Evolutionary conservation across 2,329 filamentous ascomycete species (phyloP).

Genomic region (Fusarium proliferatum): DNA sequence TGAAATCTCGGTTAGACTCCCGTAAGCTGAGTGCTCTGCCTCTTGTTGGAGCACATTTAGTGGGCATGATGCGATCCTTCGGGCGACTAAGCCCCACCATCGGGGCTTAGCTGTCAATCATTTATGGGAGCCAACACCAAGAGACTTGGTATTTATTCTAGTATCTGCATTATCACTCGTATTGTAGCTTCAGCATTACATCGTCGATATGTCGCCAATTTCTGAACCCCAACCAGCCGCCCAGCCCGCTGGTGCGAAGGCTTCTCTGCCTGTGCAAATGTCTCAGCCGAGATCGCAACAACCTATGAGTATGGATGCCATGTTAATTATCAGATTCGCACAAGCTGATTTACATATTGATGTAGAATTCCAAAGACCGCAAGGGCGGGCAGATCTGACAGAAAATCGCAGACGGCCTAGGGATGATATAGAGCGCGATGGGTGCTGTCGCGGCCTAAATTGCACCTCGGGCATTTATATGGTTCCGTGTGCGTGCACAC

Average conservation of each 20-base stretch:
- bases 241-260: not conserved
- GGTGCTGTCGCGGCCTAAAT: not conserved
- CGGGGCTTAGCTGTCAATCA: not conserved
- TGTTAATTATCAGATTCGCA: too few relatives aligned
- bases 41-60: not conserved
- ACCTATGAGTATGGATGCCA: not conserved
- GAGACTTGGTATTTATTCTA: not conserved
- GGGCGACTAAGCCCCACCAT: not conserved
- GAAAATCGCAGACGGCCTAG: not conserved
- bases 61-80: not conserved
- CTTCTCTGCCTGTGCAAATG: not conserved
- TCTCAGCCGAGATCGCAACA: not conserved
- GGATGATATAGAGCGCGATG: not conserved
- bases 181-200: not conserved
- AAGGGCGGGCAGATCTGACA: not conserved
- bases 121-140: not conserved
- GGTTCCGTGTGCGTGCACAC: not conserved
- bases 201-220: not conserved
- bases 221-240: not conserved
- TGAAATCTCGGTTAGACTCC: not conserved
- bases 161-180: not conserved
- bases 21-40: not conserved
- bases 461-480: not conserved
- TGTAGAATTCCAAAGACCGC: not conserved
- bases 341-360: rapidly evolving